Evolutionary conservation across 179 eudicot species (phyloP).

Genomic region (Sideroxylon spinosum): DNA sequence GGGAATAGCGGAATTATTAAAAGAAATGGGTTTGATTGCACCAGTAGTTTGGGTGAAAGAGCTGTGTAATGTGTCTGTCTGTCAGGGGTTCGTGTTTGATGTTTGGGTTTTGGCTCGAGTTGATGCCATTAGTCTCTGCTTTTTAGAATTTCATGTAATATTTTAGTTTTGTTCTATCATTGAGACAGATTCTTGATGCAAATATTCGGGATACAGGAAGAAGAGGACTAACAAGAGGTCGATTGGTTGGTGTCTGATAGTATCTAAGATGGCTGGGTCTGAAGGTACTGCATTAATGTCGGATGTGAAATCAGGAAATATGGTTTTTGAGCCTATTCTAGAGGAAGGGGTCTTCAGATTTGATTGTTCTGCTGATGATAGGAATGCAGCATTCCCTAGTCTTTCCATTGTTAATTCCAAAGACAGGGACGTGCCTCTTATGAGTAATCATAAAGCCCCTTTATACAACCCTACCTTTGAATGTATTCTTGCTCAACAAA

Average conservation of each 20-base stretch:
- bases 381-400: constrained; percentile 72
- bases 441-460: constrained; percentile 46
- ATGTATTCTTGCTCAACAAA: constrained; percentile 53
- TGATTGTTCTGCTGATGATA: constrained; percentile 75
- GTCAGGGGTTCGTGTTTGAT: too few species aligned
- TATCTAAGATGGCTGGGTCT: constrained; percentile 45
- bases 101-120: constrained; percentile 1
- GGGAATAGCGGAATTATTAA: neutral
- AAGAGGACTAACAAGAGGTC: constrained; percentile 18
- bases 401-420: constrained; percentile 60
- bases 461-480: constrained; percentile 60
- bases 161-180: constrained; percentile 1
- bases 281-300: constrained; percentile 29
- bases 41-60: neutral
- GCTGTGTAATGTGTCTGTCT: neutral
- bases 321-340: constrained; percentile 80
- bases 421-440: constrained; percentile 58
- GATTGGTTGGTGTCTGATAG: constrained; percentile 12
- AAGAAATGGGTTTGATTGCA: neutral
- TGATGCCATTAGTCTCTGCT: neutral
- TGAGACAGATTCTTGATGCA: constrained; percentile 12
- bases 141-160: neutral
- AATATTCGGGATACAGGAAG: constrained; percentile 25
- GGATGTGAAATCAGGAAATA: constrained; percentile 46
- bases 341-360: constrained; percentile 86